Conservation (phyloP, 2,329 filamentous ascomycete genomes). For the Aspergillus ochraceus region DNA sequence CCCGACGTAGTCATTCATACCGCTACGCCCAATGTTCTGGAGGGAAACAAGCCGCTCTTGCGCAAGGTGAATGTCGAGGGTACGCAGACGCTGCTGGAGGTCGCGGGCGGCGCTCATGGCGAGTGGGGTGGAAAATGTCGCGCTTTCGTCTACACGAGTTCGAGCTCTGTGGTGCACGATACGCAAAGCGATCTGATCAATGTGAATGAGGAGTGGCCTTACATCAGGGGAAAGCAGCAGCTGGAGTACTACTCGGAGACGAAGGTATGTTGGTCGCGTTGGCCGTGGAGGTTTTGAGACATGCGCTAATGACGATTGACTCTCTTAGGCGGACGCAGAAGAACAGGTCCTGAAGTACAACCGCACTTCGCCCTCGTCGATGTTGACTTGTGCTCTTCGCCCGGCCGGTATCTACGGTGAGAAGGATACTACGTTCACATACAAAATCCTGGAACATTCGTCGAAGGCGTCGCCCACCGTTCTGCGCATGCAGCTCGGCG, state of each 20-base stretch:
- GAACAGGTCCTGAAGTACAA: slow-evolving; percentile 75
- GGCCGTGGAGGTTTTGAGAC: background rate
- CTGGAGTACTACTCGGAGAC: slow-evolving; percentile 86
- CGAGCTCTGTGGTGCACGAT: slow-evolving; percentile 82
- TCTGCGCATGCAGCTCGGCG: slow-evolving; percentile 77
- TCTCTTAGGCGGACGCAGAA: slow-evolving; percentile 70
- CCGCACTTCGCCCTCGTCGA: slow-evolving; percentile 55
- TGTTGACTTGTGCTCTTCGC: slow-evolving; percentile 79
- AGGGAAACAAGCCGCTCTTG: slow-evolving; percentile 60
- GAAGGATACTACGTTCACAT: slow-evolving; percentile 75
- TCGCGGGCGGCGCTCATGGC: slow-evolving; percentile 68
- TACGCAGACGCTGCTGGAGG: slow-evolving; percentile 66
- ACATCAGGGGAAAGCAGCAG: slow-evolving; percentile 69
- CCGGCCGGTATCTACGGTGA: slow-evolving; percentile 90
- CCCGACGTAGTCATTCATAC: slow-evolving; percentile 91
- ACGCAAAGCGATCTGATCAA: slow-evolving; percentile 76
- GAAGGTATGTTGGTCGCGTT: slow-evolving; percentile 59
- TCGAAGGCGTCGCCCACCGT: slow-evolving; percentile 57
- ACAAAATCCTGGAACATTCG: slow-evolving; percentile 72
- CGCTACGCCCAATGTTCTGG: slow-evolving; percentile 66
- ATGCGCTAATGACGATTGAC: slow-evolving; percentile 18
- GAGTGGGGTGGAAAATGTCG: slow-evolving; percentile 63
- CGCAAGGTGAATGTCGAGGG: slow-evolving; percentile 86
- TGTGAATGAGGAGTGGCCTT: slow-evolving; percentile 79
- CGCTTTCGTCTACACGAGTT: slow-evolving; percentile 87